Conservation (phyloP, 2,329 filamentous ascomycete species). For the Eutypella sp. region DNA sequence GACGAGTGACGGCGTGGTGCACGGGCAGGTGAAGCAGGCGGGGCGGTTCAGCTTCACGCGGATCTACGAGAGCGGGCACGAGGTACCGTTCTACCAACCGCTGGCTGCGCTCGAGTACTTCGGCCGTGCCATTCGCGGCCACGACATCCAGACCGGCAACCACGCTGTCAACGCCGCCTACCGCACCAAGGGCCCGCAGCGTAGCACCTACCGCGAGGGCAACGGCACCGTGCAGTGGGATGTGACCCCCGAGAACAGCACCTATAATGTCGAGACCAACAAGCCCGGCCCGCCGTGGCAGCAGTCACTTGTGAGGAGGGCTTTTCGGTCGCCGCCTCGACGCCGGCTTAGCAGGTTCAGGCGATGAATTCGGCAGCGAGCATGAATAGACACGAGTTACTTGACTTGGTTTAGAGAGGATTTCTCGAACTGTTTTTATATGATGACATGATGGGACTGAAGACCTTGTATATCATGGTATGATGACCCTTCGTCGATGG, state of each 20-base stretch:
- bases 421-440: too few species aligned
- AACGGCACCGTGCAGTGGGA: slow-evolving; percentile 31
- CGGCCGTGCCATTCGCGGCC: slow-evolving; percentile 39
- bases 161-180: slow-evolving; percentile 17
- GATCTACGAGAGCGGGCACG: slow-evolving; percentile 37
- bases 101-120: slow-evolving; percentile 44
- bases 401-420: too few species aligned
- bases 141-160: slow-evolving; percentile 46
- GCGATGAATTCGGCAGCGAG: too few species aligned
- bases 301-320: slow-evolving; percentile 15
- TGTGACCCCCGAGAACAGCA: slow-evolving; percentile 24
- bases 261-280: slow-evolving; percentile 27
- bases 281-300: slow-evolving; percentile 24
- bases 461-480: too few species aligned
- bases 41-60: slow-evolving; percentile 45
- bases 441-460: too few species aligned
- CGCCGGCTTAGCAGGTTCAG: background rate
- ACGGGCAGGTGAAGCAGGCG: slow-evolving; percentile 48
- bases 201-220: slow-evolving; percentile 41
- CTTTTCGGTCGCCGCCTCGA: slow-evolving; percentile 11
- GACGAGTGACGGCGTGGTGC: slow-evolving; percentile 36
- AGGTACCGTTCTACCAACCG: slow-evolving; percentile 50
- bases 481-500: too few species aligned
- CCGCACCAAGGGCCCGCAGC: slow-evolving; percentile 32
- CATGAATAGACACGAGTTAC: too few species aligned